These are phyloP conservation scores for Secale cereale DNA, from an alignment of 176 grass and related monocot species.

Conservation along the genomic window DNA sequence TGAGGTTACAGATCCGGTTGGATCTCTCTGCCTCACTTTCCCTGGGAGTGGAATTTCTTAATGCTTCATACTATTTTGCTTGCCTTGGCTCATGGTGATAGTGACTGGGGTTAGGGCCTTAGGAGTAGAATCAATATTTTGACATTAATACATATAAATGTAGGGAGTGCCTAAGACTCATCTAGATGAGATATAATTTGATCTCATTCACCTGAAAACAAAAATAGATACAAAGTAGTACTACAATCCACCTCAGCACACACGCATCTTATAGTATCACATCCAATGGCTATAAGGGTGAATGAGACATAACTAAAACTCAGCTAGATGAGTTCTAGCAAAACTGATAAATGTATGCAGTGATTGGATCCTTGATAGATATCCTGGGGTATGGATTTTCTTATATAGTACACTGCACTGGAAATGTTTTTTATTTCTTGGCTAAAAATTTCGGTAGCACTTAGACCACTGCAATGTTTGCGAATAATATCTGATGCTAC, in stretches of 20 bases:
- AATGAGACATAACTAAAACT: no score
- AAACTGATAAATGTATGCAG: no score
- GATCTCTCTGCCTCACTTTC: not conserved
- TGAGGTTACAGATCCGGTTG: not conserved
- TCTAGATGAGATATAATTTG: no score
- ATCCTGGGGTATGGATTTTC: no score
- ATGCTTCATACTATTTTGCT: not conserved
- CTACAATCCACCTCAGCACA: no score
- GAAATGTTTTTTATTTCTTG: not conserved
- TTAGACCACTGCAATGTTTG: not conserved
- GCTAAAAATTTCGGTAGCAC: not conserved
- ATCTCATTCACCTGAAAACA: no score
- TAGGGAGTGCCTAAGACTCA: no score
- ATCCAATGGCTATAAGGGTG: no score
- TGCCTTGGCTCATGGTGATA: not conserved
- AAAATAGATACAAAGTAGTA: no score
- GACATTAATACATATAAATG: not conserved
- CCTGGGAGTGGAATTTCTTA: not conserved
- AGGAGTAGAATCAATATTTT: not conserved
- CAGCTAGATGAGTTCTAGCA: no score
- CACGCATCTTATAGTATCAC: no score
- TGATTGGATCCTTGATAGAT: not conserved
- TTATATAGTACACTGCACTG: not conserved
- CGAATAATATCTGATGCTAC: not conserved
- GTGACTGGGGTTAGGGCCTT: not conserved